Evolutionary conservation across 2,329 filamentous ascomycete species (phyloP), one percentile per base, ranked within the genome.

Genomic region (Talaromyces sp.): DNA sequence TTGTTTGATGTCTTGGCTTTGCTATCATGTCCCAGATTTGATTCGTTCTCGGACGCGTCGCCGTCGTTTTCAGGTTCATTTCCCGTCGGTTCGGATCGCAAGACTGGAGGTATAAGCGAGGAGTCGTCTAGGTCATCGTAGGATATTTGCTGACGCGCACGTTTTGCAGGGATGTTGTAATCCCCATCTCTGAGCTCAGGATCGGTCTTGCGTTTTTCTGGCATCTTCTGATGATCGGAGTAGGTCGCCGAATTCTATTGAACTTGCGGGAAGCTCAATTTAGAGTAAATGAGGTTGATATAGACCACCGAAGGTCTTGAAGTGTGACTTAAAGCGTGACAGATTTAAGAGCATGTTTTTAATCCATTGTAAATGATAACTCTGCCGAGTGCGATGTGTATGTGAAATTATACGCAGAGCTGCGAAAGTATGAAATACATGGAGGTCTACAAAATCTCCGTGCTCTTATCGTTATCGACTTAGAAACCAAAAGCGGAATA

Each of bases 181-280:
- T 67, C 50, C 0, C 62, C 66, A 16, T 66, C 52, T 33, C 64
- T 54, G 16, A 69, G 68, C 50, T 67, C 66, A 56, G 66, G 64
- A 22, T 72, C 63, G 31, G 68, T 63, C 66, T 75, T 76, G 66
- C 76, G 73, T 67, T 78, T 78, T 60, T 74, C 69, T 14, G 75
- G 68, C 74, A 77, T 77, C 52, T 62, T 61, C 16, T 45, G 50
- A 63, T 47, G 22, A 14, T 59, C 24, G 35, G 47, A 14, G 24
- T 11, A 35, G n/a, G 16, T 22, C 14, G 24, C 13, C 3, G 24
- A 33, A 50, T 24, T 24, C 1, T 11, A 27, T 19, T 22, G 52
- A 56, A 9, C 10, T 56, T 56, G n/a, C 9, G 50, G 33, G 14
- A 62, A 31, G 60, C 19, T 35, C 33, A n/a, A 8, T 33, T 10